These are phyloP conservation scores for Paxillus rubicundulus DNA, from an alignment of 768 basidiomycete species.

Conservation along the genomic window DNA sequence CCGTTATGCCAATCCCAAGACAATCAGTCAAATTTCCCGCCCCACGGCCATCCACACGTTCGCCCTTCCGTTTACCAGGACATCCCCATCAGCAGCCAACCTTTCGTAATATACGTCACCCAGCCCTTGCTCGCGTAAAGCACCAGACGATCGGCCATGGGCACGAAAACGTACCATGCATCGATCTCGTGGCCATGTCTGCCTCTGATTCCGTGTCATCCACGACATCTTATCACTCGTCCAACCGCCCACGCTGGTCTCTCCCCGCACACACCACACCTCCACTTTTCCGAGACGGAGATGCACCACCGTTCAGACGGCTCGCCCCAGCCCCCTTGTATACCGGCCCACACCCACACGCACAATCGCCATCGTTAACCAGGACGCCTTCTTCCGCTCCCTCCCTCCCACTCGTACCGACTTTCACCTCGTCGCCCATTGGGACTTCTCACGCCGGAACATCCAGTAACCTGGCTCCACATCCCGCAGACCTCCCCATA, in stretches of 20 bases:
- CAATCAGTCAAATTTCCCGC: constrained; percentile 12
- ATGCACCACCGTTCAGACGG: constrained; percentile 1
- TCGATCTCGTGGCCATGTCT: constrained; percentile 23
- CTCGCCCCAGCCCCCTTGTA: not conserved
- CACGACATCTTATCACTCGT: constrained; percentile 6
- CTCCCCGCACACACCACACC: constrained; percentile 12
- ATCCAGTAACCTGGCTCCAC: not conserved
- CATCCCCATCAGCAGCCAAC: not conserved
- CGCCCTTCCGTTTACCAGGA: constrained; percentile 18
- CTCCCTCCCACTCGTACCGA: not conserved
- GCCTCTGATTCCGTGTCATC: constrained; percentile 11
- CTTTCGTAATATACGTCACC: constrained; percentile 4
- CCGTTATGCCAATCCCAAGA: not conserved
- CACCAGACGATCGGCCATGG: constrained; percentile 14
- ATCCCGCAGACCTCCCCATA: constrained; percentile 16
- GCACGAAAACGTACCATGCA: constrained; percentile 11
- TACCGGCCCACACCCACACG: not conserved
- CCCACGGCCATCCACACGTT: constrained; percentile 16
- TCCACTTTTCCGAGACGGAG: not conserved
- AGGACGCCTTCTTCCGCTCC: not conserved
- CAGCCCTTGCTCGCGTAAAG: constrained; percentile 10
- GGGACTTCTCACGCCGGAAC: not conserved
- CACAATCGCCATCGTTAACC: not conserved
- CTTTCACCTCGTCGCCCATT: not conserved
- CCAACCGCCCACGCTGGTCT: constrained; percentile 16